A percentile compares a stretch with the other conserved stretches of the same genome.
Conservation (phyloP, 768 basidiomycete species). For the Leccinum olivaceopallidum region DNA sequence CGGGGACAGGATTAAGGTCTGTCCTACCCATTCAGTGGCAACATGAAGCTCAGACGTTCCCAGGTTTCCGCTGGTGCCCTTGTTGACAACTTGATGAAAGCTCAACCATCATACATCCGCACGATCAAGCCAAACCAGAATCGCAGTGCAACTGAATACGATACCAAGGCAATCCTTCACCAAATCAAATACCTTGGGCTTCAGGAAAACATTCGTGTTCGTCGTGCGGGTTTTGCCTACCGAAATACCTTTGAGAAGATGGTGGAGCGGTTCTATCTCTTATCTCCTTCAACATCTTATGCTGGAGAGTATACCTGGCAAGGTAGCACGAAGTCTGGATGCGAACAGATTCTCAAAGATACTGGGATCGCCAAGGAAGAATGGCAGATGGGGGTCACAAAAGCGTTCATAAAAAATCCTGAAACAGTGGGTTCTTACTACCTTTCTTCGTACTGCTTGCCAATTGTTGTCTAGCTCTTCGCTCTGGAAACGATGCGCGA, state of each 20-base stretch:
- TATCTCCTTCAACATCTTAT: conserved; percentile 94
- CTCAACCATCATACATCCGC: conserved; percentile 96
- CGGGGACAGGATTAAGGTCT: conserved; percentile 95
- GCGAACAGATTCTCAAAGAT: conserved; percentile 89
- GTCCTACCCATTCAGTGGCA: neutral
- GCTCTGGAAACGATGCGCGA: conserved; percentile 99
- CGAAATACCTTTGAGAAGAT: conserved; percentile 98
- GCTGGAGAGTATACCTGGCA: conserved; percentile 99
- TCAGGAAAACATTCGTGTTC: conserved; percentile 97
- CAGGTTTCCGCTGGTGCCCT: conserved; percentile 92
- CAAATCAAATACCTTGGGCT: conserved; percentile 99
- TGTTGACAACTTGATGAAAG: conserved; percentile 96
- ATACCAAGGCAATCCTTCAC: conserved; percentile 92
- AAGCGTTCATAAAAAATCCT: conserved; percentile 99
- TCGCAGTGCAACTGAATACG: conserved; percentile 88
- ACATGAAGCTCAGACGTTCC: neutral
- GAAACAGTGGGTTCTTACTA: conserved; percentile 69
- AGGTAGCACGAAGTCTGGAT: conserved; percentile 87
- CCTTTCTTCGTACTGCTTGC: neutral
- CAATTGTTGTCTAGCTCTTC: conserved; percentile 66
- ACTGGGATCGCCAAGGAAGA: conserved; percentile 96
- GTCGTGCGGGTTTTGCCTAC: conserved; percentile 97
- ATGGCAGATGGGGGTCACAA: conserved; percentile 99
- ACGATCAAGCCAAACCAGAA: conserved; percentile 99
- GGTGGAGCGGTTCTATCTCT: conserved; percentile 96